Base-by-base conservation (phyloP, 2,329 filamentous ascomycete genomes). In the Arthrobotrys entomopaga region DNA sequence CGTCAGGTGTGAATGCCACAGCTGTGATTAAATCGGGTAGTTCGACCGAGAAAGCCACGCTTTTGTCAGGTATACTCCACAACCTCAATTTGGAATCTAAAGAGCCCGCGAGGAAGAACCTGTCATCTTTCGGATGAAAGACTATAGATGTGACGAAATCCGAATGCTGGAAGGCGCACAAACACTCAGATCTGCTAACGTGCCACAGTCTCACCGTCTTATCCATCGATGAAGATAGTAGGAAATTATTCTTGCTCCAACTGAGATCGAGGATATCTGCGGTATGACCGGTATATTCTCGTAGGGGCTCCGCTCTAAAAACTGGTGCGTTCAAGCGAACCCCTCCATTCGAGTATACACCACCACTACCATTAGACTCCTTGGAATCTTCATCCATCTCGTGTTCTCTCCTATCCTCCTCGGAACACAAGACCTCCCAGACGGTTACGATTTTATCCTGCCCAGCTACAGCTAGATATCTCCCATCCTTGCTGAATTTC, bases 211-310 rank as follows among this genome's bases (percentile, higher is more conserved):
- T 87, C 11, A 99, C 95, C 0, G 93, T 97, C 83, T 97, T 97
- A 81, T 99, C 95, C 93, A 98, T 97, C 0, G 93, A 97, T 0
- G 93, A 96, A 2, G 94, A 97, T 15, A 99, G 85, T 26, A 99
- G 82, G 78, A 99, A 99, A 81, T 96, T 97, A 82, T 99, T 99
- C 85, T 79, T 99, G 83, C 94, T 98, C 95, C 95, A 99, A 81
- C 92, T 96, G 72, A 99, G 81, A 80, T 97, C 94, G 77, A 99
- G 83, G 4, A 99, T 88, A 77, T 96, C 93, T 15, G 90, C 89
- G 0, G 88, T 90, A 80, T 99, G 95, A 3, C 93, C 93, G 63
- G 86, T 83, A 77, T 95, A 97, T 79, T 97, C 91, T 65, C 89
- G 87, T 8, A 91, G 81, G 0, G 93, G 91, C 79, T 91, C 90